Percentiles rank a stretch among this genome's conserved stretches.
Evolutionary conservation across 192 early-diverging fungal species (phyloP).

Genomic region (Entomortierella parvispora): DNA sequence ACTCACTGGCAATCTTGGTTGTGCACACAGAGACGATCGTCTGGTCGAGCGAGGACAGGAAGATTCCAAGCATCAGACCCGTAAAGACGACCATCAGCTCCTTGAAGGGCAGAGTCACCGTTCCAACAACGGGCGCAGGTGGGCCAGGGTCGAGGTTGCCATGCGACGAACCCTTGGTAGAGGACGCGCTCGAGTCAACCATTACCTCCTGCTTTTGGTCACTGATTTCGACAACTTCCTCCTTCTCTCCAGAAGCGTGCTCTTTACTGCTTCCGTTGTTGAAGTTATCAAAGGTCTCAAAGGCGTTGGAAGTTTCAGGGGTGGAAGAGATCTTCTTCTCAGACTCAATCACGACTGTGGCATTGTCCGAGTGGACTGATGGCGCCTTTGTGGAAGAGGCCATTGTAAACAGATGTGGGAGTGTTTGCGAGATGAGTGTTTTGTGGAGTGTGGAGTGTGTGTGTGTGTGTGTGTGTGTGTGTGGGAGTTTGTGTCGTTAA

Average conservation of each 20-base stretch:
- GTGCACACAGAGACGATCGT: conserved; percentile 82
- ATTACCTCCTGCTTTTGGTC: conserved; percentile 6
- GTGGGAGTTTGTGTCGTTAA: too few species aligned
- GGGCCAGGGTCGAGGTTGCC: conserved; percentile 24
- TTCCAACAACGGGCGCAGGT: background rate
- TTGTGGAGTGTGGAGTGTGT: background rate
- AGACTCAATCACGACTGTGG: conserved; percentile 32
- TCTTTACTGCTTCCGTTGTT: background rate
- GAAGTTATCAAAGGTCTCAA: conserved; percentile 6
- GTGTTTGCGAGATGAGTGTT: background rate
- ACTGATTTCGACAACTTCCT: conserved; percentile 5
- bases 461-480: background rate
- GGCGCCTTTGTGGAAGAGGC: conserved; percentile 10
- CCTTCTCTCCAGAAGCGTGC: background rate
- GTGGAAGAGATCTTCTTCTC: conserved; percentile 26
- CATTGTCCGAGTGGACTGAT: conserved; percentile 37
- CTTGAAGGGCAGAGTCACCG: conserved; percentile 17
- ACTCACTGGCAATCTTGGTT: conserved; percentile 70
- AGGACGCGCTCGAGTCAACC: background rate
- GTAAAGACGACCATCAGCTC: conserved; percentile 51
- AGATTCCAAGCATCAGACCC: conserved; percentile 61
- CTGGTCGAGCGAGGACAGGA: conserved; percentile 76
- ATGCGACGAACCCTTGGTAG: conserved; percentile 13
- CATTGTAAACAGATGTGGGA: background rate
- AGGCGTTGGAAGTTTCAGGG: background rate